phyloP scores from a whole-genome alignment of 148 eudicot species.

The Cornus kousa region DNA sequence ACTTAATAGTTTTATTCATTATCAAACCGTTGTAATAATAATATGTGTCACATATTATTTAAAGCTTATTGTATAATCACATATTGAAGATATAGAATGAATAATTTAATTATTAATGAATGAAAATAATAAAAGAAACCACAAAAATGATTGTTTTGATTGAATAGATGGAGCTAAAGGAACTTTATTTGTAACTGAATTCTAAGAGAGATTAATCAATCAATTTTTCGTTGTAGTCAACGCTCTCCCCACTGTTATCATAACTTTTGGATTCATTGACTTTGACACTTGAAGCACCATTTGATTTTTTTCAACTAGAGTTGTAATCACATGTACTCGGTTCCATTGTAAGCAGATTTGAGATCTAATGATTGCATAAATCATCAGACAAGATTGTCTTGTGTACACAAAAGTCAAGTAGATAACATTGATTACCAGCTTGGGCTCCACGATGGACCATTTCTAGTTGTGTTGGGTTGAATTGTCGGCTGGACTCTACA shows the following conservation, averaged over 20 bases:
- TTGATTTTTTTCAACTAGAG: background rate
- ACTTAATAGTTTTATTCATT: too few species aligned
- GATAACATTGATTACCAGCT: too few species aligned
- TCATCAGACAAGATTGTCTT: background rate
- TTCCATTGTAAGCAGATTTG: background rate
- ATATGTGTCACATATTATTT: background rate
- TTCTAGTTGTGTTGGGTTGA: too few species aligned
- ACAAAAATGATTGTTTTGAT: too few species aligned
- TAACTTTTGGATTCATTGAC: slow-evolving; percentile 5
- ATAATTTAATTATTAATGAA: too few species aligned
- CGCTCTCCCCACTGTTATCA: background rate
- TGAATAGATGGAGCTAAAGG: too few species aligned
- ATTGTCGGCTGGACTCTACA: too few species aligned
- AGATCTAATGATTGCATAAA: background rate
- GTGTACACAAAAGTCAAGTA: too few species aligned
- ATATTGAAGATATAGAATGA: background rate
- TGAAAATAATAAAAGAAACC: too few species aligned
- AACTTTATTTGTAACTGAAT: background rate
- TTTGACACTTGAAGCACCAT: background rate
- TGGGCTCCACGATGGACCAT: too few species aligned
- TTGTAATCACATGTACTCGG: background rate
- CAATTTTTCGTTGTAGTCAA: background rate
- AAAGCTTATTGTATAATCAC: background rate
- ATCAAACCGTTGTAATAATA: too few species aligned
- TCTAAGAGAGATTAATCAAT: background rate